A percentile compares a stretch with the other conserved stretches of the same genome.
These are phyloP conservation scores for Colletotrichum sojae DNA, from an alignment of 2,329 filamentous ascomycete genomes.

Conservation along the genomic window DNA sequence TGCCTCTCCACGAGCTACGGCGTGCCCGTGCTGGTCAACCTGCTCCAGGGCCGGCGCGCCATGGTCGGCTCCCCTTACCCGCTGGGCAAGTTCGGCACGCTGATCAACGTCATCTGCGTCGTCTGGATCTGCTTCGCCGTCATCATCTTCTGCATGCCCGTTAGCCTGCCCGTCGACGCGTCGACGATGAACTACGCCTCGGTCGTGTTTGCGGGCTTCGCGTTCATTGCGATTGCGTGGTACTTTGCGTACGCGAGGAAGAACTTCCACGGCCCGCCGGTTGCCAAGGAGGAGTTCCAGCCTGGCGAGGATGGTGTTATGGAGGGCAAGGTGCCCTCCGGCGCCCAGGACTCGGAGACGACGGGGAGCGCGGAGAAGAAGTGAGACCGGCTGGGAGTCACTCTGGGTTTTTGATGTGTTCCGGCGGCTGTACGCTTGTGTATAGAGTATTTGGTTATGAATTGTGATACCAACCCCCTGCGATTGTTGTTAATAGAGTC, in stretches of 20 bases:
- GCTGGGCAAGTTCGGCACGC: slow-evolving; percentile 76
- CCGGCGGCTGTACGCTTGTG: no score
- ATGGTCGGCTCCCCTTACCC: slow-evolving; percentile 78
- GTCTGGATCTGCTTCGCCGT: slow-evolving; percentile 79
- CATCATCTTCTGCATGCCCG: slow-evolving; percentile 83
- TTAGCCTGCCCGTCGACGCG: slow-evolving; percentile 69
- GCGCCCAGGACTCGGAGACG: slow-evolving; percentile 23
- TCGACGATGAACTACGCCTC: slow-evolving; percentile 76
- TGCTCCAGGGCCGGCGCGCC: slow-evolving; percentile 75
- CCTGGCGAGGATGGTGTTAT: slow-evolving; percentile 36
- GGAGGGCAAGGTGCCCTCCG: slow-evolving; percentile 30
- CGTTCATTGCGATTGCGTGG: slow-evolving; percentile 71
- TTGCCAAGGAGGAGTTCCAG: slow-evolving; percentile 48
- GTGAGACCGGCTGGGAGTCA: not conserved
- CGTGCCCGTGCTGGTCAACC: slow-evolving; percentile 79
- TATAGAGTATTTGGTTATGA: no score
- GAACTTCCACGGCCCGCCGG: slow-evolving; percentile 72
- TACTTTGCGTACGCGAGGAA: slow-evolving; percentile 75
- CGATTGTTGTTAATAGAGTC: no score
- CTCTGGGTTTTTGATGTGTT: not conserved
- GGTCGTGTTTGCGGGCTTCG: slow-evolving; percentile 76
- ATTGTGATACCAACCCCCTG: not conserved
- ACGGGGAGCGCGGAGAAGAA: slow-evolving; percentile 38
- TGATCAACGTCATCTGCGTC: slow-evolving; percentile 78
- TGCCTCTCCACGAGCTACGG: slow-evolving; percentile 83